Conservation (phyloP, 2,329 filamentous ascomycete species). For the Cladophialophora psammophila region DNA sequence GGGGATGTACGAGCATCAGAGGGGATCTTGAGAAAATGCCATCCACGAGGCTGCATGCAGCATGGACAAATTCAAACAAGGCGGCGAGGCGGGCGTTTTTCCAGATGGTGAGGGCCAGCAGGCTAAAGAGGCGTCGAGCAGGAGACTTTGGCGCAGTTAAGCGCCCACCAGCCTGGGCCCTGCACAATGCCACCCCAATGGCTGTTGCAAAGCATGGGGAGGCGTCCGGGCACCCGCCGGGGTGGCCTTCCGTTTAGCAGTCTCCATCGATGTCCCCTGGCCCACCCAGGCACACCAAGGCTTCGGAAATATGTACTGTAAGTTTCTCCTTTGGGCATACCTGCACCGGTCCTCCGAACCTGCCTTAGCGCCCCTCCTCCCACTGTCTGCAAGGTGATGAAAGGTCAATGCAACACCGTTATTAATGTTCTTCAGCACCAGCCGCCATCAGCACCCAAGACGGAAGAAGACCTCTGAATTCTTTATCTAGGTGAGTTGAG, state of each 20-base stretch:
- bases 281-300: neutral
- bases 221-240: neutral
- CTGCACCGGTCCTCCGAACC: neutral
- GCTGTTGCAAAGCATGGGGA: neutral
- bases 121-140: conserved; percentile 4
- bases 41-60: conserved; percentile 8
- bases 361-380: neutral
- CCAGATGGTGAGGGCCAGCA: neutral
- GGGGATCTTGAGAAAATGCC: neutral
- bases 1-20: neutral
- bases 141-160: conserved; percentile 5
- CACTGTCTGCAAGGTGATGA: conserved; percentile 9
- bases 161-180: neutral
- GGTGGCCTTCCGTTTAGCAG: neutral
- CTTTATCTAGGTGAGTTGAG: neutral
- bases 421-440: conserved; percentile 9
- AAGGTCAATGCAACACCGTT: conserved; percentile 16
- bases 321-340: neutral
- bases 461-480: neutral
- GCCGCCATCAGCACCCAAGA: neutral
- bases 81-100: conserved; percentile 1
- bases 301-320: neutral
- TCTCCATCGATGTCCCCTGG: neutral
- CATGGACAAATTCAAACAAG: neutral
- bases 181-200: neutral